A percentile compares a stretch with the other conserved stretches of the same genome.
Conservation (phyloP, 2,329 filamentous ascomycete genomes). For the Alternaria viburni region DNA sequence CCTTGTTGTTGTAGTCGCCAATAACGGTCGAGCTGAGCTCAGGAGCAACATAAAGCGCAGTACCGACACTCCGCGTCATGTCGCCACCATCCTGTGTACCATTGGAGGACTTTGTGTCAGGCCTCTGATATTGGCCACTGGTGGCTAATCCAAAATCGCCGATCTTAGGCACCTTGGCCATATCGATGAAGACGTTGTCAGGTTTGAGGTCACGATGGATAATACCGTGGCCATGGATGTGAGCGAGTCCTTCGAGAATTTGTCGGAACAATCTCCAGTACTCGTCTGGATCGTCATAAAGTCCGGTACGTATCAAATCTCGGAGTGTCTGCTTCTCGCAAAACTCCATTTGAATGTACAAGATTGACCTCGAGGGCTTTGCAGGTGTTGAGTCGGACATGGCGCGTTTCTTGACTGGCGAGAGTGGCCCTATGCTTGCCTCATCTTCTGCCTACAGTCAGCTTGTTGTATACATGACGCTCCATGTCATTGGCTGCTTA, state of each 20-base stretch:
- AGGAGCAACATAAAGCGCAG: constrained; percentile 90
- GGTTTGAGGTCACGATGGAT: constrained; percentile 97
- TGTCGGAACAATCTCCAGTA: constrained; percentile 92
- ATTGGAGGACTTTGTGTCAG: constrained; percentile 57
- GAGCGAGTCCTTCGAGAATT: constrained; percentile 84
- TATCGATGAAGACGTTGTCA: constrained; percentile 96
- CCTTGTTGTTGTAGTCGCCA: constrained; percentile 87
- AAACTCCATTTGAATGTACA: constrained; percentile 99
- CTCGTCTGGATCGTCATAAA: constrained; percentile 76
- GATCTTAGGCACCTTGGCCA: constrained; percentile 88
- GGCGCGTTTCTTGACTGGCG: constrained; percentile 47
- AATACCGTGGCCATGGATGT: constrained; percentile 89
- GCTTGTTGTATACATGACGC: not conserved
- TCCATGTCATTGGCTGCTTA: constrained; percentile 9
- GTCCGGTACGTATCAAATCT: constrained; percentile 78
- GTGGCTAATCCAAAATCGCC: constrained; percentile 96
- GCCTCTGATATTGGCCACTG: constrained; percentile 74
- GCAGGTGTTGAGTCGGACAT: constrained; percentile 55
- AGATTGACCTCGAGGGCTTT: constrained; percentile 69
- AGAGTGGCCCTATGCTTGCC: constrained; percentile 37
- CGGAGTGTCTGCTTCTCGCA: constrained; percentile 92
- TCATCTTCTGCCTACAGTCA: constrained; percentile 52
- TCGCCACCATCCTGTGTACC: constrained; percentile 57
- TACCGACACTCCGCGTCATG: constrained; percentile 74
- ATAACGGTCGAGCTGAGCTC: constrained; percentile 80